phyloP scores from a whole-genome alignment of 768 basidiomycete genomes.

The Russula vinacea region DNA sequence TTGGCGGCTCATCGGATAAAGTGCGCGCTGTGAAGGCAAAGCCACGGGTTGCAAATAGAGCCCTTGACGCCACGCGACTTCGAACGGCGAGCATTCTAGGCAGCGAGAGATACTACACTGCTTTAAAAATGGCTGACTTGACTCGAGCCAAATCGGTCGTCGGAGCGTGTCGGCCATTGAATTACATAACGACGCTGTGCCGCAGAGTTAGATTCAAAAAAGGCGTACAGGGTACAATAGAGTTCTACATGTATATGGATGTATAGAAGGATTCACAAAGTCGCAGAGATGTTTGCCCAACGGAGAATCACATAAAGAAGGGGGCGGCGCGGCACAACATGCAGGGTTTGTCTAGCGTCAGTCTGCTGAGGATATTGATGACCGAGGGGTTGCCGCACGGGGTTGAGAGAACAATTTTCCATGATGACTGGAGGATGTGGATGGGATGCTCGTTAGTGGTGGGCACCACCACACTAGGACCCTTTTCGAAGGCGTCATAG shows the following conservation, averaged over 20 bases:
- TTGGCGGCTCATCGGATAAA: slow-evolving; percentile 44
- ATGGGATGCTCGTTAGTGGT: neutral
- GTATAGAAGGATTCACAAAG: no score
- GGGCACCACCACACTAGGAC: neutral
- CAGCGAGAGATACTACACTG: no score
- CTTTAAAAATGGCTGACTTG: no score
- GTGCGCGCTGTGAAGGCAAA: slow-evolving; percentile 32
- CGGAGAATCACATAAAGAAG: neutral
- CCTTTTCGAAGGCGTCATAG: neutral
- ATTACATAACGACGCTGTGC: no score
- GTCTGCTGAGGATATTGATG: neutral
- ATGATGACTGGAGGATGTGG: neutral
- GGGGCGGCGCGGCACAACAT: neutral
- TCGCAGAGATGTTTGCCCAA: no score
- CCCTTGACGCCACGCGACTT: slow-evolving; percentile 12
- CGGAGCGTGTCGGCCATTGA: no score
- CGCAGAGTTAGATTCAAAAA: no score
- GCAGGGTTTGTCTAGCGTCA: neutral
- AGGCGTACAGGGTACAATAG: no score
- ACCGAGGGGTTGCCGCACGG: neutral
- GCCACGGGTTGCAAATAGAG: slow-evolving; percentile 27
- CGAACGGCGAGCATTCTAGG: slow-evolving; percentile 19
- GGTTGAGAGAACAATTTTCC: neutral
- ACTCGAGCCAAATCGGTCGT: no score
- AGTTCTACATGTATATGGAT: no score